A percentile compares a stretch with the other conserved stretches of the same genome.
Evolutionary conservation across 2,329 filamentous ascomycete genomes (phyloP).

Genomic region (Aspergillus quadricinctus): DNA sequence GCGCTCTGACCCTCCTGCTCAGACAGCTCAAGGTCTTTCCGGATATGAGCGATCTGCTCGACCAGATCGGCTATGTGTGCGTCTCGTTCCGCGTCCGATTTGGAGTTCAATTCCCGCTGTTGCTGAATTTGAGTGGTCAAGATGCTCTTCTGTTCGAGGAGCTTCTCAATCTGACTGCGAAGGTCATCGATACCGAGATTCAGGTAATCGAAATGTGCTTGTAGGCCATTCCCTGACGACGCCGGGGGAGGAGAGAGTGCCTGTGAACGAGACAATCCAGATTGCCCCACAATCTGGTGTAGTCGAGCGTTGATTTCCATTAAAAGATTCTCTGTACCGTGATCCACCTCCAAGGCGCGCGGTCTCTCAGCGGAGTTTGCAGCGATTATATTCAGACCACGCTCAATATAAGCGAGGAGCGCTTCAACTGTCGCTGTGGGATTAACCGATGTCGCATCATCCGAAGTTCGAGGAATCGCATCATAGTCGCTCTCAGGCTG

Average conservation of each 20-base stretch:
- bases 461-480: slow-evolving; percentile 31
- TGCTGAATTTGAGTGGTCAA: slow-evolving; percentile 91
- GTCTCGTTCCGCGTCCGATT: slow-evolving; percentile 64
- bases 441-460: slow-evolving; percentile 22
- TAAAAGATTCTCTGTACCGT: slow-evolving; percentile 53
- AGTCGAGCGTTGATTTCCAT: slow-evolving; percentile 62
- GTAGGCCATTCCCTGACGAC: slow-evolving; percentile 53
- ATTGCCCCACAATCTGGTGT: slow-evolving; percentile 52
- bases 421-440: slow-evolving; percentile 38
- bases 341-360: slow-evolving; percentile 11
- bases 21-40: slow-evolving; percentile 36
- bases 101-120: slow-evolving; percentile 86
- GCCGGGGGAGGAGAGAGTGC: slow-evolving; percentile 57
- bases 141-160: slow-evolving; percentile 85
- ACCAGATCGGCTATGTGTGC: slow-evolving; percentile 44
- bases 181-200: slow-evolving; percentile 73
- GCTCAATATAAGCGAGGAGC: slow-evolving; percentile 69
- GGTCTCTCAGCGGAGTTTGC: slow-evolving; percentile 38
- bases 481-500: slow-evolving; percentile 34
- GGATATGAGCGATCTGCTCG: slow-evolving; percentile 55
- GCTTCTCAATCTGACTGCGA: slow-evolving; percentile 67
- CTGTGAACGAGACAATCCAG: slow-evolving; percentile 41
- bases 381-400: slow-evolving; percentile 58
- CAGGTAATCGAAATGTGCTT: slow-evolving; percentile 71
- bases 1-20: slow-evolving; percentile 30